Conservation (phyloP, 2,329 filamentous ascomycete species). For the Bipolaris oryzae region DNA sequence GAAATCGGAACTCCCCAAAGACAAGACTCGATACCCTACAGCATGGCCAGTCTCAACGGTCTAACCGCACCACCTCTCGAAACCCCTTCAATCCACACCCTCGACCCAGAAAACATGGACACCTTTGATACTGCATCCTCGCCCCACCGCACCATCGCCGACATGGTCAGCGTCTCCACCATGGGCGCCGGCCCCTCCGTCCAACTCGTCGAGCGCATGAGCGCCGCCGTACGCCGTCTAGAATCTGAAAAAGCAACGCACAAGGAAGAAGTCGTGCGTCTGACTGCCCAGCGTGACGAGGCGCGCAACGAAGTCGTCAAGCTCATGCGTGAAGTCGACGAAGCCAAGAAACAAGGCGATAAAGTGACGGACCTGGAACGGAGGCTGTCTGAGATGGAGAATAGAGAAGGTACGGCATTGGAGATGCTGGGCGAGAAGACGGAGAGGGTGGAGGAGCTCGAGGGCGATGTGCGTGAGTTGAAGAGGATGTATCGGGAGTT, state of each 20-base stretch:
- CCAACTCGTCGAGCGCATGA: constrained; percentile 95
- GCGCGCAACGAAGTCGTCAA: constrained; percentile 88
- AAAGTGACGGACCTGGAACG: constrained; percentile 69
- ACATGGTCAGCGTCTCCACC: constrained; percentile 87
- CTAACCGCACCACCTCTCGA: constrained; percentile 38
- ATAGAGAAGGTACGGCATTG: constrained; percentile 85
- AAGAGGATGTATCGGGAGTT: constrained; percentile 96
- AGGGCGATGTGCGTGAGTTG: constrained; percentile 85
- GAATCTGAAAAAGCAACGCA: constrained; percentile 90
- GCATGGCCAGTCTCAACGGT: constrained; percentile 46
- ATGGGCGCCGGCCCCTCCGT: constrained; percentile 90
- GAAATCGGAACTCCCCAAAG: constrained; percentile 41
- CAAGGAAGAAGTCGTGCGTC: constrained; percentile 81
- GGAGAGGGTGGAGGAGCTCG: constrained; percentile 89
- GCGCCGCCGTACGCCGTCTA: constrained; percentile 84
- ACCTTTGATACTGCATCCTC: constrained; percentile 64
- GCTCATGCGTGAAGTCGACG: constrained; percentile 85
- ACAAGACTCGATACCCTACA: constrained; percentile 44
- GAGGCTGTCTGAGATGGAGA: constrained; percentile 71
- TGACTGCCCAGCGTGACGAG: constrained; percentile 87
- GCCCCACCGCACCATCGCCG: constrained; percentile 68
- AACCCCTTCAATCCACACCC: constrained; percentile 55
- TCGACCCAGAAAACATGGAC: constrained; percentile 51
- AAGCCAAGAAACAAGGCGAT: constrained; percentile 64
- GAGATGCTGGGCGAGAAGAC: constrained; percentile 98